Evolutionary conservation across 345 rosid species (phyloP).

Genomic region (Angophora floribunda): DNA sequence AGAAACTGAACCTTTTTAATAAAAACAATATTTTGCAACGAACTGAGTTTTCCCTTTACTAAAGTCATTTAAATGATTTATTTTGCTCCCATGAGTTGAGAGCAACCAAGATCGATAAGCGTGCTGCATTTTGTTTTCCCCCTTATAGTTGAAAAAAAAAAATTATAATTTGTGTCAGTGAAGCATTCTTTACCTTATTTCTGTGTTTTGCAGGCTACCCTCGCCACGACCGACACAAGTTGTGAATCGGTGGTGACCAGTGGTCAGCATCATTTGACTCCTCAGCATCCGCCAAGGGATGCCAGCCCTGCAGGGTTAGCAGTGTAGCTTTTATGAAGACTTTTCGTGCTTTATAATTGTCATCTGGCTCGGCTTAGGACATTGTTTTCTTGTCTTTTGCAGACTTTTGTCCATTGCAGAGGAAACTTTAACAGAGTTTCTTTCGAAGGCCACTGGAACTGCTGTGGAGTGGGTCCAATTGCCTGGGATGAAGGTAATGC

Average conservation of each 20-base stretch:
- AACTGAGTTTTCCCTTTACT: not conserved
- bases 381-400: slow-evolving; percentile 7
- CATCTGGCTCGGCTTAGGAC: not conserved
- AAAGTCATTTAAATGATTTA: not conserved
- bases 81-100: not conserved
- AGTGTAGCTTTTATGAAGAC: not conserved
- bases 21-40: not conserved
- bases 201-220: slow-evolving; percentile 25
- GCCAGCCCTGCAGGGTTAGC: slow-evolving; percentile 90
- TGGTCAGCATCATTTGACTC: slow-evolving; percentile 71
- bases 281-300: slow-evolving; percentile 75
- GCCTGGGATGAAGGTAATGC: slow-evolving; percentile 96
- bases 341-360: not conserved
- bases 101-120: not conserved
- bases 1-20: not conserved
- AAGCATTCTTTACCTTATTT: not conserved
- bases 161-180: not conserved
- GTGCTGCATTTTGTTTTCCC: not conserved
- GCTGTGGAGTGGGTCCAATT: slow-evolving; percentile 99
- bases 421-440: slow-evolving; percentile 99
- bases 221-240: slow-evolving; percentile 60
- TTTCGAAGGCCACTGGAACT: slow-evolving; percentile 99
- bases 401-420: slow-evolving; percentile 99
- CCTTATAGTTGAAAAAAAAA: not conserved
- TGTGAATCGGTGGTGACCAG: slow-evolving; percentile 77